Percentiles rank a stretch among this genome's conserved stretches.
Evolutionary conservation across 148 eudicot species (phyloP).

Genomic region (Chenopodium quinoa): DNA sequence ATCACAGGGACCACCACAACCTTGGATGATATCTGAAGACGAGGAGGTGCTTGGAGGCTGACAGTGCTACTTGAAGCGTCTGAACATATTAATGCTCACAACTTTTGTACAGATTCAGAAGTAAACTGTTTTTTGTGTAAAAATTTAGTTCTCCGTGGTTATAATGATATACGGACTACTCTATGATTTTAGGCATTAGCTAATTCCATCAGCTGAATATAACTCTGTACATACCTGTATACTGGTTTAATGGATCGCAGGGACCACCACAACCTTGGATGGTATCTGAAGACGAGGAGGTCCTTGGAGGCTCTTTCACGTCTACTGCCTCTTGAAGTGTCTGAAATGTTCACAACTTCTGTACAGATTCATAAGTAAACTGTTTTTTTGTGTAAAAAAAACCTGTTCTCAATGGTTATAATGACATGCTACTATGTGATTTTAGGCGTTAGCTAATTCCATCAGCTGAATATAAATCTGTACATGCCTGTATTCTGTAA

Average conservation of each 20-base stretch:
- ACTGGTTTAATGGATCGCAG: slow-evolving; percentile 32
- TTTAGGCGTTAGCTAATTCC: not conserved
- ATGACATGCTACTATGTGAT: not conserved
- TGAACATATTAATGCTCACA: not conserved
- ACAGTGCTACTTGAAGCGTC: slow-evolving; percentile 15
- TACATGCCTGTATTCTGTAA: not conserved
- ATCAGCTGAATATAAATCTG: not conserved
- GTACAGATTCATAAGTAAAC: slow-evolving; percentile 21
- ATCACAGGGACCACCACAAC: slow-evolving; percentile 62
- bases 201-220: not conserved
- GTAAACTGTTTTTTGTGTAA: slow-evolving; percentile 4
- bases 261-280: slow-evolving; percentile 79
- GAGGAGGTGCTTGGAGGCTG: slow-evolving; percentile 12
- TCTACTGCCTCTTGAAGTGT: slow-evolving; percentile 13
- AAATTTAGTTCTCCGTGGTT: not conserved
- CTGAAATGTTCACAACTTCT: slow-evolving; percentile 8
- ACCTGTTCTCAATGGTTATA: not conserved
- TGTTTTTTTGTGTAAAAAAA: slow-evolving; percentile 10
- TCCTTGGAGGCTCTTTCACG: not conserved
- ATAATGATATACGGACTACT: not conserved
- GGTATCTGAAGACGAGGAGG: slow-evolving; percentile 44
- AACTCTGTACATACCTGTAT: not conserved
- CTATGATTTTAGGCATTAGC: not conserved
- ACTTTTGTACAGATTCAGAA: slow-evolving; percentile 26
- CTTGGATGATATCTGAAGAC: slow-evolving; percentile 69